These are phyloP conservation scores for Turritis glabra DNA, from an alignment of 345 rosid species.

Conservation along the genomic window DNA sequence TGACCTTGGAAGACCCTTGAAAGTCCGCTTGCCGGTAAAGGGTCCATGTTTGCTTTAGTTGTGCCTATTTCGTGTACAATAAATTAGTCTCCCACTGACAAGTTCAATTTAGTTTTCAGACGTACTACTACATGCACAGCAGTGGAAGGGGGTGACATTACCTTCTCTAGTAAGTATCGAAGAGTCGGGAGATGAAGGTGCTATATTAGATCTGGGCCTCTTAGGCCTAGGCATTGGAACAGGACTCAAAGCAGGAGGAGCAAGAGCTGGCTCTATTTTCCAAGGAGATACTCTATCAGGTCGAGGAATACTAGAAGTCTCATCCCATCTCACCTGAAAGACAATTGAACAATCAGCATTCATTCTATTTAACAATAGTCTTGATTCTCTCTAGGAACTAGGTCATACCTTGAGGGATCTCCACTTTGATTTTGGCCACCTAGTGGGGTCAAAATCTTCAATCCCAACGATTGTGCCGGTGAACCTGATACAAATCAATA, in stretches of 20 bases:
- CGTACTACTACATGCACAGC: not conserved
- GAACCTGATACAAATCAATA: slow-evolving; percentile 48
- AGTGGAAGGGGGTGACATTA: slow-evolving; percentile 22
- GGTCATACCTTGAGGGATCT: slow-evolving; percentile 73
- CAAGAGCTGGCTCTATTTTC: slow-evolving; percentile 81
- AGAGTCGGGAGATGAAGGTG: slow-evolving; percentile 58
- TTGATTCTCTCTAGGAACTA: not conserved
- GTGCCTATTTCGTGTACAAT: slow-evolving; percentile 38
- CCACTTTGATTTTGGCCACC: slow-evolving; percentile 80
- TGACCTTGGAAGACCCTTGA: slow-evolving; percentile 85
- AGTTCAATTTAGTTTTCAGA: not conserved
- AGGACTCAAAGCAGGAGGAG: slow-evolving; percentile 71
- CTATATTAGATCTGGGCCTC: slow-evolving; percentile 57
- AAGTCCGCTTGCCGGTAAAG: slow-evolving; percentile 53
- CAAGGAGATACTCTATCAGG: slow-evolving; percentile 93
- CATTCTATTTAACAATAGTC: not conserved
- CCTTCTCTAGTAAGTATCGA: slow-evolving; percentile 69
- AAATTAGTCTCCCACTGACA: slow-evolving; percentile 8
- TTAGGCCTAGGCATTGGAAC: slow-evolving; percentile 63
- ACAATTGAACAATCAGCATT: slow-evolving; percentile 19
- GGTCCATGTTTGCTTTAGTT: slow-evolving; percentile 52
- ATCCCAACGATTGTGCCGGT: slow-evolving; percentile 78
- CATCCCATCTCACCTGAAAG: slow-evolving; percentile 87
- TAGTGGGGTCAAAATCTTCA: slow-evolving; percentile 58
- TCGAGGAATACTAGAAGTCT: slow-evolving; percentile 61